phyloP scores from a whole-genome alignment of 2,329 filamentous ascomycete species.

The Paraphoma sp. region DNA sequence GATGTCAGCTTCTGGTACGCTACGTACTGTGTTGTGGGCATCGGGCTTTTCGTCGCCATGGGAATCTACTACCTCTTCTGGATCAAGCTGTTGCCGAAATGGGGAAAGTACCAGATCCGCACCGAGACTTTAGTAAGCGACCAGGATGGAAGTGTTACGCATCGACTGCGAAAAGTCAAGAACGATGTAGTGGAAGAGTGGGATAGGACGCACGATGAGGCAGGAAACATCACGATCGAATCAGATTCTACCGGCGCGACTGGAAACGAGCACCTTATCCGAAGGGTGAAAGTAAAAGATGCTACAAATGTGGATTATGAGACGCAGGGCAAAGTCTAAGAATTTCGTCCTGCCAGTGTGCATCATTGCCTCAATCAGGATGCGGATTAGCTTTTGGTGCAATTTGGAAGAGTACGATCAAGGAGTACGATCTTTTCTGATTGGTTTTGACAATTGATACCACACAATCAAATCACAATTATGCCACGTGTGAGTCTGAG shows the following conservation, averaged over 20 bases:
- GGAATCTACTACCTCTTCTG: constrained; percentile 35
- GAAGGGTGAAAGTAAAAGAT: neutral
- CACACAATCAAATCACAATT: too few relatives aligned
- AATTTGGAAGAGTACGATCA: too few relatives aligned
- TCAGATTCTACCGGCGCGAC: neutral
- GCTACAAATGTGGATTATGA: neutral
- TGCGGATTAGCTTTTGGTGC: too few relatives aligned
- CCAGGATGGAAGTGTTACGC: constrained; percentile 36
- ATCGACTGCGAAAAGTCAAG: constrained; percentile 30
- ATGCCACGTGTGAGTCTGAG: too few relatives aligned
- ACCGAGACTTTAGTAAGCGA: constrained; percentile 33
- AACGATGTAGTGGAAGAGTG: constrained; percentile 34
- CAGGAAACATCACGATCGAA: neutral
- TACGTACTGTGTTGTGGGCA: constrained; percentile 70
- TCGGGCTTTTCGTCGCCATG: constrained; percentile 50
- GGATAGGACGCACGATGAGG: constrained; percentile 39
- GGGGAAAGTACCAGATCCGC: constrained; percentile 30
- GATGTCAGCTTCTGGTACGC: constrained; percentile 78
- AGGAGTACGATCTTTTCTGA: too few relatives aligned
- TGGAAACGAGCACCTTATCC: neutral
- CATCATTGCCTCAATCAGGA: neutral
- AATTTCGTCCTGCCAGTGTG: neutral
- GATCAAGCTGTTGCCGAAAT: constrained; percentile 33
- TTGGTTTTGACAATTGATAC: too few relatives aligned
- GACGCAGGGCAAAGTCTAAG: neutral